Base-by-base conservation (phyloP, 2,329 filamentous ascomycete genomes). In the Teratosphaeria destructans region DNA sequence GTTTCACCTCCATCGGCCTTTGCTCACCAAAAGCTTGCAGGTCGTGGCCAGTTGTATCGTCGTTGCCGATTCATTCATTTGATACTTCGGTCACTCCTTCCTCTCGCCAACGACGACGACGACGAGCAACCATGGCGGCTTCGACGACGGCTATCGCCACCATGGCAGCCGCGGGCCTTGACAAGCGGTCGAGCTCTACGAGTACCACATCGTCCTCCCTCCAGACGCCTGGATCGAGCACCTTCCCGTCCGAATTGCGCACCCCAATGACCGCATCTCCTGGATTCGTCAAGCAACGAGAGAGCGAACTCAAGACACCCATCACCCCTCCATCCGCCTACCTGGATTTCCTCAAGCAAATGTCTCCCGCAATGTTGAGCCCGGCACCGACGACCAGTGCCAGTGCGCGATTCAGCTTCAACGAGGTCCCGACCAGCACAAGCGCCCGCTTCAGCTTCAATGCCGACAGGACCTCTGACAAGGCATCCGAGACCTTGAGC, bases 301-400 rank as follows among this genome's bases (percentile, higher is more conserved):
- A 88, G 66, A 80, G 87, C 59, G 82, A 85, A 61, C 75, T 80
- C 53, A 87, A 85, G 76, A 96, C 92, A 4, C 92, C 92, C 55
- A 95, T 97, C 73, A 95, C 89, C 57, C 93, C 93, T 57, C 93
- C 93, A 3, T 80, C 83, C 26, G 92, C 93, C 60, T 97, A 97
- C 72, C 87, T 90, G 66, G 91, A 97, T 70, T 97, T 96, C 71
- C 85, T 97, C 63, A 93, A 91, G 76, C 85, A 86, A 61, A 85
- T 95, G 76, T 87, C 83, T 1, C 82, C 83, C 0, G 79, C 87
- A 19, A 79, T 91, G 60, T 84, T 85, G 70, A 90, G 86, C 63
- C 88, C 89, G 8, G 76, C 83, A 54, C 79, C 83, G 55, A 82
- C 85, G 49, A 76, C 78, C 56, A 56, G 55, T 37, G 35, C 34